A percentile compares a stretch with the other conserved stretches of the same genome.
Evolutionary conservation across 768 basidiomycete species (phyloP).

Genomic region (Rhodotorula graminis): DNA sequence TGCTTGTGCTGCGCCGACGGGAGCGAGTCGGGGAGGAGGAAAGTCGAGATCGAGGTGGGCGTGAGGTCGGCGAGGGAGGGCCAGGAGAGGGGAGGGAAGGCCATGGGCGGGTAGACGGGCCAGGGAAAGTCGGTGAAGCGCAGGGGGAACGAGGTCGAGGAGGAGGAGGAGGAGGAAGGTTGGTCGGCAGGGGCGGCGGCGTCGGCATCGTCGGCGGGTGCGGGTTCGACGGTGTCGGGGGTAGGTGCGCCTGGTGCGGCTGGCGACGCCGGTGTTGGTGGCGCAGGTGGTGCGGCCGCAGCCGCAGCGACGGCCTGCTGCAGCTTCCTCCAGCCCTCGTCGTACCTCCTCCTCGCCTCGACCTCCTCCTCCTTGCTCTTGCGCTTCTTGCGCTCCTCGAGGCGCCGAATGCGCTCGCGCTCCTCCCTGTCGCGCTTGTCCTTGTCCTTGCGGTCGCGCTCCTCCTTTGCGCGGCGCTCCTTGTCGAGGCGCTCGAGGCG

Average conservation of each 20-base stretch:
- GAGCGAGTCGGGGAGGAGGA: slow-evolving; percentile 27
- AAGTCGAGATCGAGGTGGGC: slow-evolving; percentile 12
- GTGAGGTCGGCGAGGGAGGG: slow-evolving; percentile 16
- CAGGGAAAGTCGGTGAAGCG: slow-evolving; percentile 40
- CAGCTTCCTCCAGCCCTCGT: slow-evolving; percentile 21
- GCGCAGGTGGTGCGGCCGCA: neutral
- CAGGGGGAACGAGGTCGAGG: slow-evolving; percentile 9
- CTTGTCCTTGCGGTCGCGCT: slow-evolving; percentile 17
- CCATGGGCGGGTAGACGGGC: slow-evolving; percentile 33
- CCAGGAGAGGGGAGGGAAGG: slow-evolving; percentile 36
- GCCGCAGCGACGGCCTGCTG: neutral
- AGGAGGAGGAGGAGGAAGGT: neutral
- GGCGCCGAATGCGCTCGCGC: slow-evolving; percentile 10
- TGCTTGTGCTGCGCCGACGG: slow-evolving; percentile 22
- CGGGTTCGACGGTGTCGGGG: neutral
- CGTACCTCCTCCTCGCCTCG: slow-evolving; percentile 23
- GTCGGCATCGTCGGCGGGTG: neutral
- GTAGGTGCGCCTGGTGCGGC: neutral
- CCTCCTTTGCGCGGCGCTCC: slow-evolving; percentile 8
- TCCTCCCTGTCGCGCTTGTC: slow-evolving; percentile 7
- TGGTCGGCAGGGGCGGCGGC: neutral
- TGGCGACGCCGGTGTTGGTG: neutral
- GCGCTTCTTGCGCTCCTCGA: slow-evolving; percentile 11
- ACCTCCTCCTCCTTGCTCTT: slow-evolving; percentile 21
- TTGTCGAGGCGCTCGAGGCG: slow-evolving; percentile 8